Evolutionary conservation across 441 rosid genomes (phyloP), one percentile per base, ranked within the genome.

Genomic region (Rhodomyrtus psidioides): DNA sequence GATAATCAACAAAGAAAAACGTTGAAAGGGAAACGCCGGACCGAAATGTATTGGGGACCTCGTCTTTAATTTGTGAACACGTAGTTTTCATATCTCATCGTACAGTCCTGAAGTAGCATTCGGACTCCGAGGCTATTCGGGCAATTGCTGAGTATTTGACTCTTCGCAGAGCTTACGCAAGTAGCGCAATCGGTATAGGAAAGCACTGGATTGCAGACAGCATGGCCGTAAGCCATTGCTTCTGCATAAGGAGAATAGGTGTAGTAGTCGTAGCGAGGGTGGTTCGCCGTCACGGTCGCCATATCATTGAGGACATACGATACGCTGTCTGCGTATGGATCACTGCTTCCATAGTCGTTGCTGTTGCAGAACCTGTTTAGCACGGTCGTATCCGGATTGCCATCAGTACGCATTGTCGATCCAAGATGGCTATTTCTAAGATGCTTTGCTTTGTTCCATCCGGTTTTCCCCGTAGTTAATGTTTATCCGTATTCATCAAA

Each of bases 1-100:
- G 10, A 62, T 9, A 5, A 30, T 0, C 5, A 6, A 19, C 34
- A 9, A 0, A 9, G 24, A 9, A 34, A 30, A 30, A 34, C 1
- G 21, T 14, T 58, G 17, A 60, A 60, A 27, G 30, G 30, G 13
- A 59, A 27, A 27, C 16, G 4, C 19, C 14, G 8, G 8, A 15
- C 4, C 4, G 65, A 27, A 59, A 59, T n/a, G 65, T 27, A 15
- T 14, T 59, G 9, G 2, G 13, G 65, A n/a, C 9, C 65, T 14
- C 34, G 6, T 59, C 65, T 59, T 59, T 59, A 59, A 14, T 59
- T 34, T 1, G 34, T n/a, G 34, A n/a, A 27, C 0, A 3, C 34
- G 5, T 13, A 59, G 14, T 59, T 59, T 27, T 59, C 65, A 6
- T 59, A 27, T 27, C 70, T 59, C 70, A 59, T 59, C 34, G 5